These are phyloP conservation scores for Apiospora pterosperma DNA, from an alignment of 2,329 filamentous ascomycete genomes.

Conservation along the genomic window DNA sequence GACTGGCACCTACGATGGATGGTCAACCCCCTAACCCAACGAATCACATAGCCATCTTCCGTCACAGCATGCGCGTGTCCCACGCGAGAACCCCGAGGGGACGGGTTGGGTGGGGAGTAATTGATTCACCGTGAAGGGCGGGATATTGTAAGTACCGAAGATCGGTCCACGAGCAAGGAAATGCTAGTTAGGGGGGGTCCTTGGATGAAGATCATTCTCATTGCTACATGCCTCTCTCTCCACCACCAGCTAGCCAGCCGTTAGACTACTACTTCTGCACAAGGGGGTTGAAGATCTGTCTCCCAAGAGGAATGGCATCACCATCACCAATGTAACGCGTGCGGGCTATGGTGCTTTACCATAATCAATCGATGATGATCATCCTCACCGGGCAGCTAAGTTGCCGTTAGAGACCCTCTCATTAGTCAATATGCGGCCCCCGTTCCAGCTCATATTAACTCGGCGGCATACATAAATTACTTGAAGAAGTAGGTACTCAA, in stretches of 20 bases:
- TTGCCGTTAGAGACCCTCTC: background rate
- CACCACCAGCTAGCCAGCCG: conserved; percentile 1
- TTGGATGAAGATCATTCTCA: background rate
- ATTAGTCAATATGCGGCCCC: background rate
- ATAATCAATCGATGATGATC: background rate
- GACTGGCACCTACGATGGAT: background rate
- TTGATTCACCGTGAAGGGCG: background rate
- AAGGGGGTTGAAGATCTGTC: background rate
- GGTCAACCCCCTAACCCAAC: background rate
- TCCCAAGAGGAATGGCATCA: background rate
- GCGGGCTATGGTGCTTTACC: background rate
- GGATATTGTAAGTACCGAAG: background rate
- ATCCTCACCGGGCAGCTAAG: background rate
- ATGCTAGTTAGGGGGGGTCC: background rate
- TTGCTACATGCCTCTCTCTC: background rate
- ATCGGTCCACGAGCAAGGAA: background rate
- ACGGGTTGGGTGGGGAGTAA: background rate
- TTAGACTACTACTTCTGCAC: background rate
- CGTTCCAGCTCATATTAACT: background rate
- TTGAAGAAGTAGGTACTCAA: too few relatives aligned
- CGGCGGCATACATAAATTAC: background rate
- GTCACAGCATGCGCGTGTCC: background rate
- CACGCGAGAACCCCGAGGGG: background rate
- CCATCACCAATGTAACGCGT: background rate
- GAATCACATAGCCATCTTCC: background rate